Evolutionary conservation across 2,329 filamentous ascomycete genomes (phyloP).

Genomic region (Alternaria tenuissima): DNA sequence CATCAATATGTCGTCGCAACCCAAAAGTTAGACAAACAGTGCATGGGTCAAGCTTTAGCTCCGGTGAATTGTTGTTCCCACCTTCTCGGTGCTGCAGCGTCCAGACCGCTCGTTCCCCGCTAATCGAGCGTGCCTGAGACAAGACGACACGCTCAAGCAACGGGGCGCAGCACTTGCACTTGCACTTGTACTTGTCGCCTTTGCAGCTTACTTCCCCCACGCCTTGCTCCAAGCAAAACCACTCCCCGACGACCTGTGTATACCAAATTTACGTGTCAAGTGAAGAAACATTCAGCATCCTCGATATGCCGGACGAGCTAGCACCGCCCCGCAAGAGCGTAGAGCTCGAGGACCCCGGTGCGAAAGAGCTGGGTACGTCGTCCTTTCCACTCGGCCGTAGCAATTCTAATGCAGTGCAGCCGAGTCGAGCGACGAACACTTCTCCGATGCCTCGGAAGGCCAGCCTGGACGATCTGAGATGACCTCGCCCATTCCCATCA

Average conservation of each 20-base stretch:
- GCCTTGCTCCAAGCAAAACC: neutral
- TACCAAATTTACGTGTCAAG: neutral
- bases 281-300: neutral
- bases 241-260: neutral
- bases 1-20: constrained; percentile 27
- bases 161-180: constrained; percentile 31
- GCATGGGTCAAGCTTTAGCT: constrained; percentile 28
- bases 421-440: constrained; percentile 67
- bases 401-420: constrained; percentile 22
- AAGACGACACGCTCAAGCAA: constrained; percentile 26
- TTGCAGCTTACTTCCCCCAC: neutral
- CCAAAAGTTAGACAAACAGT: constrained; percentile 42
- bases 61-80: constrained; percentile 38
- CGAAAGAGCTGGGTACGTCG: constrained; percentile 62
- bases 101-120: constrained; percentile 28
- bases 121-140: constrained; percentile 28
- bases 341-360: constrained; percentile 65
- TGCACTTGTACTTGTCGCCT: constrained; percentile 2
- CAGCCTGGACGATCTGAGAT: constrained; percentile 52
- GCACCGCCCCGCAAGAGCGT: constrained; percentile 64
- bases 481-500: constrained; percentile 65
- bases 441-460: constrained; percentile 71
- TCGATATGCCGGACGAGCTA: constrained; percentile 54
- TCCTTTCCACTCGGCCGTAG: neutral
- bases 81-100: constrained; percentile 11